Evolutionary conservation across 2,329 filamentous ascomycete genomes (phyloP).

Genomic region (Colletotrichum spinosum): DNA sequence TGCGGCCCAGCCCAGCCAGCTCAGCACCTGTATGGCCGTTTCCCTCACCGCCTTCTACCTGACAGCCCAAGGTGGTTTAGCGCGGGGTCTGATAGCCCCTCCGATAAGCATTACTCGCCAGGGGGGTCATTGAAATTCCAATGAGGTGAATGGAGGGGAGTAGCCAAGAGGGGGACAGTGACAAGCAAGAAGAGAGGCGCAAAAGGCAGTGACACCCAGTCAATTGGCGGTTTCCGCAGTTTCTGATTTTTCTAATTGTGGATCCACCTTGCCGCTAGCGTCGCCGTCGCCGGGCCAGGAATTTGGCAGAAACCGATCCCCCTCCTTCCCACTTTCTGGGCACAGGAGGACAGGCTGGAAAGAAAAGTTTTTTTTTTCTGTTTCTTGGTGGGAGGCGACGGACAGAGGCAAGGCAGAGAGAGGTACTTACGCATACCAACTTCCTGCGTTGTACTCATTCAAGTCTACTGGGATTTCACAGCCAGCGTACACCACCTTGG

Average conservation of each 20-base stretch:
- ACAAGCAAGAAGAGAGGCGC: neutral
- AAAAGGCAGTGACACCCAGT: slow-evolving; percentile 19
- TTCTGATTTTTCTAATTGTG: slow-evolving; percentile 37
- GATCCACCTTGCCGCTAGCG: slow-evolving; percentile 36
- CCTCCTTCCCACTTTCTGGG: no score
- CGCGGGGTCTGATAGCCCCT: slow-evolving; percentile 38
- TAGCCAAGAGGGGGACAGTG: neutral
- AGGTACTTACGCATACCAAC: no score
- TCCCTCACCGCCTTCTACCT: slow-evolving; percentile 44
- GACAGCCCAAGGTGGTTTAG: slow-evolving; percentile 37
- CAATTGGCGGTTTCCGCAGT: slow-evolving; percentile 41
- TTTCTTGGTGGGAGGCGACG: slow-evolving; percentile 28
- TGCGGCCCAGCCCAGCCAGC: neutral
- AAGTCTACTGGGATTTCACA: no score
- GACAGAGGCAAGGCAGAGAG: neutral
- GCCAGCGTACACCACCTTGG: no score
- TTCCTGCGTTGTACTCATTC: no score
- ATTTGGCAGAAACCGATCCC: neutral
- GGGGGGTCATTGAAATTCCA: slow-evolving; percentile 17
- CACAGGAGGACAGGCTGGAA: slow-evolving; percentile 3
- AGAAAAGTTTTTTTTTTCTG: slow-evolving; percentile 39
- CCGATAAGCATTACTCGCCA: slow-evolving; percentile 44
- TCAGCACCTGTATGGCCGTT: slow-evolving; percentile 38
- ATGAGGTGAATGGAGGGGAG: slow-evolving; percentile 1
- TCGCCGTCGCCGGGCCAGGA: slow-evolving; percentile 37